These are phyloP conservation scores for Nakazawaea siamensis DNA, from an alignment of 805 yeast genomes.

Conservation along the genomic window DNA sequence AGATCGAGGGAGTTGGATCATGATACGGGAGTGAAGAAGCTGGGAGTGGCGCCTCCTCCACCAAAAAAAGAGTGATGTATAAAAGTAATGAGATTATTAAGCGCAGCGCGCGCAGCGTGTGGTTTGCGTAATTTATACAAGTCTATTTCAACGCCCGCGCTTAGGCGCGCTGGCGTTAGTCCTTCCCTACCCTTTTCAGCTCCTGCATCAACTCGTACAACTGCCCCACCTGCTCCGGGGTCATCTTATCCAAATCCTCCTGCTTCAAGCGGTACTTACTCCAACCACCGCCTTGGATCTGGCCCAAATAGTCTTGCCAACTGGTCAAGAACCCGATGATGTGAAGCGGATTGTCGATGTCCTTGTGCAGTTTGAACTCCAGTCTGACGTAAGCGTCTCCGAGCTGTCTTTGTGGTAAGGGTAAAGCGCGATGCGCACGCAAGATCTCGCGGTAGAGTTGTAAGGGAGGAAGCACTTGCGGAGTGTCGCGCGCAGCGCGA, in stretches of 20 bases:
- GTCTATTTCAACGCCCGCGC: too few species aligned
- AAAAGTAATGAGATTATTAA: too few species aligned
- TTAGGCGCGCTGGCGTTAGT: too few species aligned
- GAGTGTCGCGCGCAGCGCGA: slow-evolving; percentile 11
- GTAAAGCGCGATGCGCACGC: slow-evolving; percentile 70
- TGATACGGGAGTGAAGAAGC: slow-evolving; percentile 8
- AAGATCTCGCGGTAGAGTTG: slow-evolving; percentile 71
- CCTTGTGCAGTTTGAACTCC: slow-evolving; percentile 81
- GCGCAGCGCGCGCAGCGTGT: too few species aligned
- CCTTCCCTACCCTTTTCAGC: slow-evolving; percentile 29
- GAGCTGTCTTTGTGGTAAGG: slow-evolving; percentile 58
- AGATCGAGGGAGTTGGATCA: slow-evolving; percentile 31
- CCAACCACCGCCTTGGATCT: slow-evolving; percentile 59
- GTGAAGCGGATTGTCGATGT: slow-evolving; percentile 82
- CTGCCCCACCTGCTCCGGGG: slow-evolving; percentile 85
- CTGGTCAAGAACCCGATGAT: slow-evolving; percentile 88
- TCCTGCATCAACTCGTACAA: slow-evolving; percentile 74
- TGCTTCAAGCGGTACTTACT: slow-evolving; percentile 51
- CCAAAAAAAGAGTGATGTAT: too few species aligned
- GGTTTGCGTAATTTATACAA: too few species aligned
- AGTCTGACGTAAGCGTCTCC: slow-evolving; percentile 88
- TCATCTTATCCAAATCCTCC: slow-evolving; percentile 69
- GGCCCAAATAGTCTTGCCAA: slow-evolving; percentile 82
- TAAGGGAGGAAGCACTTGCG: slow-evolving; percentile 76
- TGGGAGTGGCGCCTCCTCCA: slow-evolving; percentile 1